phyloP scores from a whole-genome alignment of 169 alveolate genomes.

The Cryptosporidium sp. region DNA sequence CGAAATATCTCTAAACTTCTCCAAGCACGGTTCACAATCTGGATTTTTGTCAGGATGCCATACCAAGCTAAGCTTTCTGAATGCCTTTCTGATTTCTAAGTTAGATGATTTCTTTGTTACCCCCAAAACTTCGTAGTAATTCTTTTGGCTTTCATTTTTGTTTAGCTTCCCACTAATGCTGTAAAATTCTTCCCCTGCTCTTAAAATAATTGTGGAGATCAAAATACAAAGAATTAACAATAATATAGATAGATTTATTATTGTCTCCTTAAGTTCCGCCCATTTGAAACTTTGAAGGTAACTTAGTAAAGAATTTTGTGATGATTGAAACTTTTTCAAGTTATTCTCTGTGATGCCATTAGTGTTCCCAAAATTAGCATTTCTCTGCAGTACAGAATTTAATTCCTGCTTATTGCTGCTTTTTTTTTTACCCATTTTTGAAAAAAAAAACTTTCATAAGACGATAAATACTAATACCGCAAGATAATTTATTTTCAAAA shows the following conservation, averaged over 20 bases:
- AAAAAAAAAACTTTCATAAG: background rate
- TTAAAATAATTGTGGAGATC: constrained; percentile 26
- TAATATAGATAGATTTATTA: constrained; percentile 26
- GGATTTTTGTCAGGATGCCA: constrained; percentile 89
- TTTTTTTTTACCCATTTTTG: constrained; percentile 35
- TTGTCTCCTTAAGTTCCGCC: constrained; percentile 16
- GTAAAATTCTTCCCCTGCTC: constrained; percentile 69
- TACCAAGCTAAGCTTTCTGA: constrained; percentile 82
- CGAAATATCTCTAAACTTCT: constrained; percentile 85
- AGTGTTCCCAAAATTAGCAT: background rate
- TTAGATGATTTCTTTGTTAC: constrained; percentile 82
- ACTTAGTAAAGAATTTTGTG: background rate
- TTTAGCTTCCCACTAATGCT: constrained; percentile 20
- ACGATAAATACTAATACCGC: constrained; percentile 18
- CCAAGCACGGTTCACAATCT: constrained; percentile 84
- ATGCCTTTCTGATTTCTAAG: constrained; percentile 85
- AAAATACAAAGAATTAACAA: constrained; percentile 6
- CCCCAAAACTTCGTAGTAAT: constrained; percentile 86
- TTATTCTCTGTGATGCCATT: background rate
- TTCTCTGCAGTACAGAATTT: background rate
- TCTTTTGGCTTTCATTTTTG: constrained; percentile 78
- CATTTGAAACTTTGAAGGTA: constrained; percentile 1
- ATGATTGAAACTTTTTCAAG: background rate
- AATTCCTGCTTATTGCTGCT: background rate
- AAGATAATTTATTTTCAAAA: background rate